These are phyloP conservation scores for Sugiyamaella chiloensis DNA, from an alignment of 805 yeast genomes.

Conservation along the genomic window DNA sequence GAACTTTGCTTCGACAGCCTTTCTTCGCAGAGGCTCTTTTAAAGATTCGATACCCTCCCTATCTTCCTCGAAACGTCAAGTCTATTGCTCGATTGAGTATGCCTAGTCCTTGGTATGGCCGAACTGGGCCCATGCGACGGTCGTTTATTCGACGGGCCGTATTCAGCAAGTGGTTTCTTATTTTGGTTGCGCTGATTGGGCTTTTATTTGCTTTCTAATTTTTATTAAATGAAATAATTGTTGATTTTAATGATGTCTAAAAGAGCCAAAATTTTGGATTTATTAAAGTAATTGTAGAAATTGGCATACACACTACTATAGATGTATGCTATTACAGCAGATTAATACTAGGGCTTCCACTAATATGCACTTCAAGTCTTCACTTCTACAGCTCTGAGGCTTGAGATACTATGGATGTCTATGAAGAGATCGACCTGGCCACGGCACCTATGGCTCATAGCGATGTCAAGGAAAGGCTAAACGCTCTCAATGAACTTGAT, in stretches of 20 bases:
- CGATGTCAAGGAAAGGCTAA: slow-evolving; percentile 30
- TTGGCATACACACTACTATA: too few species aligned
- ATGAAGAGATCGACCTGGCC: slow-evolving; percentile 24
- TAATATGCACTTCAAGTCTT: too few species aligned
- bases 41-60: slow-evolving; percentile 68
- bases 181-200: slow-evolving; percentile 12
- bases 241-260: too few species aligned
- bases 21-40: slow-evolving; percentile 59
- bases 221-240: too few species aligned
- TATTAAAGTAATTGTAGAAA: too few species aligned
- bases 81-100: slow-evolving; percentile 4
- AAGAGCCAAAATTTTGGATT: too few species aligned
- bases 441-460: slow-evolving; percentile 26
- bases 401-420: too few species aligned
- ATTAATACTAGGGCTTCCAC: too few species aligned
- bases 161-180: slow-evolving; percentile 14
- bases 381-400: too few species aligned
- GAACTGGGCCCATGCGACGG: slow-evolving; percentile 24
- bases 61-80: slow-evolving; percentile 35
- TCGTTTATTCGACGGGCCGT: slow-evolving; percentile 19
- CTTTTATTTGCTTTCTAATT: slow-evolving; percentile 1
- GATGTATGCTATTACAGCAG: too few species aligned
- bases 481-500: slow-evolving; percentile 30
- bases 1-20: slow-evolving; percentile 64
- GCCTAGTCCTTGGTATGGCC: slow-evolving; percentile 20